Evolutionary conservation across 2,329 filamentous ascomycete species (phyloP).

Genomic region (Cordyceps javanica): DNA sequence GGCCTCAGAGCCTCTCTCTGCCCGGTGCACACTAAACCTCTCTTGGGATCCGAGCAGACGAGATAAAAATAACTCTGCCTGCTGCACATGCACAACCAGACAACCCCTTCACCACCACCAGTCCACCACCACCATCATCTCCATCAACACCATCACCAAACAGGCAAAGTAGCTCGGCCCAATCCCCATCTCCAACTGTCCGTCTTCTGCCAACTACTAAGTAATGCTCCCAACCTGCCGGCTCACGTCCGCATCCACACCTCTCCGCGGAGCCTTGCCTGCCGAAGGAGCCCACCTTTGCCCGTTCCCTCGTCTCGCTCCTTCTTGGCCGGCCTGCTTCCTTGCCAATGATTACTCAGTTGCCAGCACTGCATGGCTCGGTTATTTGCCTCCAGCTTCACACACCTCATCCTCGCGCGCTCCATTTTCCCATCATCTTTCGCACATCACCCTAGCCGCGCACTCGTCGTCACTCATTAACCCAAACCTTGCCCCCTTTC

Average conservation of each 20-base stretch:
- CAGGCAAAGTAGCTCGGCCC: too few species aligned
- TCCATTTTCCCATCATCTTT: neutral
- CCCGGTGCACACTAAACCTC: too few species aligned
- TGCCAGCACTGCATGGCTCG: too few species aligned
- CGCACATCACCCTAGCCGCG: neutral
- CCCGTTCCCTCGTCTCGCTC: neutral
- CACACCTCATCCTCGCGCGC: neutral
- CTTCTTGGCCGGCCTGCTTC: neutral
- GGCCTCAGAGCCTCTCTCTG: too few species aligned
- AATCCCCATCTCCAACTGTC: neutral
- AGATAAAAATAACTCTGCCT: constrained; percentile 7
- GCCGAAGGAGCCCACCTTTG: neutral
- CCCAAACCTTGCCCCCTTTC: neutral
- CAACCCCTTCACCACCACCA: neutral
- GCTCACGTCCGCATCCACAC: constrained; percentile 1
- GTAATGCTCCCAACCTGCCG: neutral
- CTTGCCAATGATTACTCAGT: neutral
- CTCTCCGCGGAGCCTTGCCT: neutral
- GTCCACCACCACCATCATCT: neutral
- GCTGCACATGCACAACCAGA: neutral
- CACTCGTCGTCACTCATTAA: too few species aligned
- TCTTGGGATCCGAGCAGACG: too few species aligned
- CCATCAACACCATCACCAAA: neutral
- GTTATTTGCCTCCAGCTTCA: neutral
- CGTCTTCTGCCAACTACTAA: neutral